These are phyloP conservation scores for Brasenia schreberi DNA, from an alignment of 164 flowering plant genomes.

Conservation along the genomic window DNA sequence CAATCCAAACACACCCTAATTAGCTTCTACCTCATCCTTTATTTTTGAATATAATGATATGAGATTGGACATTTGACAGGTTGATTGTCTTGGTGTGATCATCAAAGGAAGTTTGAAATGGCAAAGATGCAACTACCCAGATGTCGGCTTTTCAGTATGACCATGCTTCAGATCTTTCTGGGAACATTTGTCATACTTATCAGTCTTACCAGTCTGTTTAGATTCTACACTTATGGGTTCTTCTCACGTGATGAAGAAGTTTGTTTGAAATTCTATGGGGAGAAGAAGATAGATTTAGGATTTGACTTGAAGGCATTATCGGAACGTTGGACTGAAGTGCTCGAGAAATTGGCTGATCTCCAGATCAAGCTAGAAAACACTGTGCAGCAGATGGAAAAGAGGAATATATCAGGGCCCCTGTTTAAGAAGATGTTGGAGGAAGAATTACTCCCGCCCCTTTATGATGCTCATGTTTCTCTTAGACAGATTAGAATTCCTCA, in stretches of 20 bases:
- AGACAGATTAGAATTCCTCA: conserved; percentile 65
- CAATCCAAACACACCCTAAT: no score
- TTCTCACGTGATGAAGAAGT: conserved; percentile 52
- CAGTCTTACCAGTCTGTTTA: conserved; percentile 46
- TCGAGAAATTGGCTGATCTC: conserved; percentile 39
- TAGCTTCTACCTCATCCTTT: no score
- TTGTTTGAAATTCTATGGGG: conserved; percentile 45
- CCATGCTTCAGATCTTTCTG: conserved; percentile 44
- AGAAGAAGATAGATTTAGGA: conserved; percentile 22
- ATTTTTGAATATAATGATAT: no score
- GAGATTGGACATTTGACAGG: no score
- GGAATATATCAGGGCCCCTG: conserved; percentile 31
- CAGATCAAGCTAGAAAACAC: conserved; percentile 55
- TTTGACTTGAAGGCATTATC: conserved; percentile 43
- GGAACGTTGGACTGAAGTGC: conserved; percentile 56
- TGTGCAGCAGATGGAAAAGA: conserved; percentile 47
- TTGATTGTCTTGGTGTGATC: conserved; percentile 11
- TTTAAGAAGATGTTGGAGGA: conserved; percentile 50
- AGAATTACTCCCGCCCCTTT: conserved; percentile 68
- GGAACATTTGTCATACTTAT: conserved; percentile 62
- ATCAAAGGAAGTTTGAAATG: conserved; percentile 28
- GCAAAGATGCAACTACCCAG: conserved; percentile 33
- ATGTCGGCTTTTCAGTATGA: conserved; percentile 39
- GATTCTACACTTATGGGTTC: conserved; percentile 66
- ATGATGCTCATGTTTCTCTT: conserved; percentile 64